phyloP scores from a whole-genome alignment of 306 rosid genomes.

The Benincasa hispida region DNA sequence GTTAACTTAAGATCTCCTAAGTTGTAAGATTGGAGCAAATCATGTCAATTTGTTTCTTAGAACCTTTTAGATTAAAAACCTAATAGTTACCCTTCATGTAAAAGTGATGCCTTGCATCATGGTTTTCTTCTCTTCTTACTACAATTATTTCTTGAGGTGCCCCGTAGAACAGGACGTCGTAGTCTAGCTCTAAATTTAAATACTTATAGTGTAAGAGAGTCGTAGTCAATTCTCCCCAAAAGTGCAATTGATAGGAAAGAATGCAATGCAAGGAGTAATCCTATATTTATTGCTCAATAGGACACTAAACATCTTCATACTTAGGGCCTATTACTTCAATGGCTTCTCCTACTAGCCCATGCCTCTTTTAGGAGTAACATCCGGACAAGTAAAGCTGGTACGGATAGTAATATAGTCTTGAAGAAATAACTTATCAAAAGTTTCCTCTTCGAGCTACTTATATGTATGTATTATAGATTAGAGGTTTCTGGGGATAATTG shows the following conservation, averaged over 20 bases:
- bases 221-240: neutral
- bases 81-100: neutral
- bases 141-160: neutral
- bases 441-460: neutral
- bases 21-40: neutral
- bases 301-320: neutral
- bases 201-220: neutral
- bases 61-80: neutral
- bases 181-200: neutral
- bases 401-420: neutral
- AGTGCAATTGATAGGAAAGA: neutral
- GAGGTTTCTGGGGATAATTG: neutral
- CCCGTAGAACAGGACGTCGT: neutral
- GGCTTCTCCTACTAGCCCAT: neutral
- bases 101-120: neutral
- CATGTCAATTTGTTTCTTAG: neutral
- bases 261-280: neutral
- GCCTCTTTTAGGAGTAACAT: neutral
- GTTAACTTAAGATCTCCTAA: neutral
- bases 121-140: neutral
- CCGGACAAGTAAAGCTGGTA: neutral
- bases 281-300: neutral
- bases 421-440: neutral
- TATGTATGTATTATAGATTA: neutral
- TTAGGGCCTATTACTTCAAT: neutral